Evolutionary conservation across 495 filamentous ascomycete species (phyloP), one percentile per base, ranked within the genome.

Genomic region (Rostrohypoxylon terebratum): DNA sequence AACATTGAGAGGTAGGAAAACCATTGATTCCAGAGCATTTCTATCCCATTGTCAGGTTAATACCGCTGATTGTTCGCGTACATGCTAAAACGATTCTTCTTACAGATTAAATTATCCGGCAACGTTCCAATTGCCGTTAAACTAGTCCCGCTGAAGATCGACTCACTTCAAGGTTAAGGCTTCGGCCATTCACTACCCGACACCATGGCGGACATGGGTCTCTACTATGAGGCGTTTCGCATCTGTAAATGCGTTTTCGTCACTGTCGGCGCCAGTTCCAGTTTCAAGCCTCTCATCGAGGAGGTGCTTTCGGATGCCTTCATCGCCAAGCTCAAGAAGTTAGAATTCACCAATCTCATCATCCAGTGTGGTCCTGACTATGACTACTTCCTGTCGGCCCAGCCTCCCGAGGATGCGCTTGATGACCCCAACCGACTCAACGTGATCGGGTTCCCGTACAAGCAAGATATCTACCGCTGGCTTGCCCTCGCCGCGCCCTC

Each of bases 241-340:
- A 44, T 20, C 8, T 23, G 18, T 18, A 54, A 74, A 34, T 25
- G 59, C 60, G 66, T 61, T 77, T 91, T 98, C 63, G 91, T 98
- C 25, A 98, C 96, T 0, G 89, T 96, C 33, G 96, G 96, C 51
- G 96, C 96, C 1, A 99, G 95, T 0, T 94, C 94, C 2, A 85
- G 90, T 16, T 99, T 99, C 79, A 82, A 87, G 53, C 77, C 82
- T 10, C 87, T 99, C 8, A 81, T 97, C 47, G 77, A 84, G 20
- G 88, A 92, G 51, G 83, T 90, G n/a, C 82, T 94, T 57, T 80
- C 83, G 25, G 81, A 86, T 1, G 54, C 76, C 0, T 94, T 97
- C 69, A 80, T 94, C 36, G 67, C 80, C 13, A 80, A 84, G 13
- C 83, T 97, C 11, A 70, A 79, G 20, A 57, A 72, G 0, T 78